Evolutionary conservation across 352 stramenopile genomes (phyloP).

Genomic region (Phytophthora uliginosa): DNA sequence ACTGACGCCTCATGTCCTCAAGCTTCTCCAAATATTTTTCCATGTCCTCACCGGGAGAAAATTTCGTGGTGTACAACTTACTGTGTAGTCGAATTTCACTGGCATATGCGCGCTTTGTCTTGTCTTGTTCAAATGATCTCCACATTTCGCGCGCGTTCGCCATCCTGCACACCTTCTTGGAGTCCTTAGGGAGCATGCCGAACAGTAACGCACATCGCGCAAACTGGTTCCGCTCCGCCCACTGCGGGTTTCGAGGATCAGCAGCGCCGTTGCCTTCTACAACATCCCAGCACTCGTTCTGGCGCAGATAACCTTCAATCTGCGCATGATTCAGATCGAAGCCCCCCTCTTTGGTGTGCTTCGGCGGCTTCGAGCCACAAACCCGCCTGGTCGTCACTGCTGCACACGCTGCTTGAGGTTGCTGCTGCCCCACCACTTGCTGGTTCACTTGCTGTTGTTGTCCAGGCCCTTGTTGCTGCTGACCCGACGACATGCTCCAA

Average conservation of each 20-base stretch:
- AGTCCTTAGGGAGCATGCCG: constrained; percentile 8
- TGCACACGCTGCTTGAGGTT: background rate
- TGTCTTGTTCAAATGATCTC: constrained; percentile 11
- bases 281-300: background rate
- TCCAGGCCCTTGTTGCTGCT: too few species aligned
- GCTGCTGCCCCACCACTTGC: too few species aligned
- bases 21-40: background rate
- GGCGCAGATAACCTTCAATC: background rate
- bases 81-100: constrained; percentile 14
- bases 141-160: background rate
- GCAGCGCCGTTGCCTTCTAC: background rate
- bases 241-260: background rate
- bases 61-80: constrained; percentile 1
- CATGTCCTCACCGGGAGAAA: background rate
- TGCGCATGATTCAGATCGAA: background rate
- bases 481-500: too few species aligned
- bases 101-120: constrained; percentile 9
- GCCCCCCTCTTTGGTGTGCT: background rate
- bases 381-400: background rate
- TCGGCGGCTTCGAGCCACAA: too few species aligned
- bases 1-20: background rate
- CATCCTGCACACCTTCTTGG: constrained; percentile 5
- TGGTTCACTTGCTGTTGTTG: too few species aligned
- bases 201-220: background rate
- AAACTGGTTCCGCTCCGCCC: background rate